Evolutionary conservation across 306 rosid species (phyloP).

Genomic region (Corylus heterophylla): DNA sequence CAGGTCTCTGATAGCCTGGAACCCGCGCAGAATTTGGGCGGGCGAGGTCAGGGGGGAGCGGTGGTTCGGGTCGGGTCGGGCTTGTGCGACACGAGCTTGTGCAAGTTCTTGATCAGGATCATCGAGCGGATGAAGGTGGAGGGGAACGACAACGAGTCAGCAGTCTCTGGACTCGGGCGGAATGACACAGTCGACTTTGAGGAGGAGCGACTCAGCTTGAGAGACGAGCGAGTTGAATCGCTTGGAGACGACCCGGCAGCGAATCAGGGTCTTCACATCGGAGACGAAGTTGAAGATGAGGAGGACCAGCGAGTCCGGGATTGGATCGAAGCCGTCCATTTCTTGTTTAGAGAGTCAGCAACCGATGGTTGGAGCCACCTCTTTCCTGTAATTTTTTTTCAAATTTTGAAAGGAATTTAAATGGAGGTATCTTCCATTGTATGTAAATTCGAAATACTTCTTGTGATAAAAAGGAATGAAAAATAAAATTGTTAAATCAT

Average conservation of each 20-base stretch:
- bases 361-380: neutral
- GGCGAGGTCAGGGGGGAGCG: constrained; percentile 31
- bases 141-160: constrained; percentile 25
- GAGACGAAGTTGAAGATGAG: constrained; percentile 46
- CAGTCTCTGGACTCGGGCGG: constrained; percentile 28
- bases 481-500: no score
- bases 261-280: constrained; percentile 47
- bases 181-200: constrained; percentile 47
- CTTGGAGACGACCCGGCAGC: constrained; percentile 43
- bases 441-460: no score
- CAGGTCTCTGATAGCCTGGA: constrained; percentile 33
- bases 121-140: constrained; percentile 19
- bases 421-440: no score
- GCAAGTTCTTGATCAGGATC: constrained; percentile 32
- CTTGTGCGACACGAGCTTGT: constrained; percentile 27
- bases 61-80: constrained; percentile 3
- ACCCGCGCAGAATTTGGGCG: constrained; percentile 40
- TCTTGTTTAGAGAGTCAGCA: neutral
- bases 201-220: constrained; percentile 35
- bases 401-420: no score
- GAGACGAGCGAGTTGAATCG: constrained; percentile 56
- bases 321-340: constrained; percentile 43
- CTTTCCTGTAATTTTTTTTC: no score
- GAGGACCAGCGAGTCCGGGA: constrained; percentile 48
- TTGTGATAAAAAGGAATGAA: no score